Base-by-base conservation (phyloP, 306 rosid species). In the Lathyrus oleraceus region DNA sequence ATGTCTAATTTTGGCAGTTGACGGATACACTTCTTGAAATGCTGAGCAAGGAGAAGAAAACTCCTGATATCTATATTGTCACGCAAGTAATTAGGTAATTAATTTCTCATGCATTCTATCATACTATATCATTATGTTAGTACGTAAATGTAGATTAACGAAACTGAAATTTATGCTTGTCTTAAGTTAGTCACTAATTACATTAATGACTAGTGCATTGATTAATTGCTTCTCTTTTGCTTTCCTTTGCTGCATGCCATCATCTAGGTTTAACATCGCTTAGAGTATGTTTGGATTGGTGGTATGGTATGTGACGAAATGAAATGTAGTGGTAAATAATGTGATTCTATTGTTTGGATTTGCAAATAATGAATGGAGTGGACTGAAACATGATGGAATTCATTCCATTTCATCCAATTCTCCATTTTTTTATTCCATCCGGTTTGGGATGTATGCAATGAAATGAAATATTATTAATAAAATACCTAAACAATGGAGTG, bases 61-160 rank as follows among this genome's bases (percentile, higher is more conserved):
- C 45, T 81, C 95, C 86, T 6, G 99, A 94, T 85, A 10, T 64
- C 81, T 94, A 72, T 80, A 87, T 82, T 45, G 39, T 61, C 54
- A 77, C 86, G 76, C 96, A 94, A 89, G 65, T 75, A 65, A 87
- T 94, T 79, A 94, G 99, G 99, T 89, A 78, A 83, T 69, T 61
- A 52, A 21, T 64, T 60, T 2, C 58, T 65, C 59, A 67, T 61
- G 57, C 70, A 56, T 53, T 60, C 27, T 54, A 21, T 61, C 71
- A 67, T n/a, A 45, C 36, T 32, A 17, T 69, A 64, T 8, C 58
- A 45, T 51, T 70, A 51, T 39, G 35, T 71, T 65, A 21, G 51
- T 58, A 23, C 56, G 69, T 67, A 70, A 39, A 27, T 61, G 65
- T 67, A 69, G 42, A 43, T 20, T 52, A 15, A 67, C 39, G 1